Evolutionary conservation across 495 filamentous ascomycete species (phyloP), one percentile per base, ranked within the genome.

Genomic region (Trypethelium eluteriae): DNA sequence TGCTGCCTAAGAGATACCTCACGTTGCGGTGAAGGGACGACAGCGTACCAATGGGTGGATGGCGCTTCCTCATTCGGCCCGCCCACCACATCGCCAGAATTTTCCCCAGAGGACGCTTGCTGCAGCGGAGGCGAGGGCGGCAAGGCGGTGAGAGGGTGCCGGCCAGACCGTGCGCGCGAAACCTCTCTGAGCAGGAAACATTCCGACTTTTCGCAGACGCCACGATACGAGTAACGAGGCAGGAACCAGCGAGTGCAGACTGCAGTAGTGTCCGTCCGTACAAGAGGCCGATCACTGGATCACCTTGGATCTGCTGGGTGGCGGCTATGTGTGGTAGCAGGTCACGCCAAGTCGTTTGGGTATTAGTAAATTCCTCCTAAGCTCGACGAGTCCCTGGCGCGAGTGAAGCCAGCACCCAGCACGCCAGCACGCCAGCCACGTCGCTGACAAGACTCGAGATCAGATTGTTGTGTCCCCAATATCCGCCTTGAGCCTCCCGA

Each of bases 281-380:
- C 53, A 34, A 59, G 34, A 35, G 25, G 53, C 53, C 53, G 25
- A 34, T 34, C 53, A 35, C 53, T 11, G 53, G 25, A 59, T 34
- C 25, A 59, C 53, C 5, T 16, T 25, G 49, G n/a, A 53, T 53
- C 49, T 53, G 49, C 32, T 59, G 53, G 25, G 53, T 36, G 53
- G 53, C 53, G 53, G 53, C 53, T 59, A 59, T 36, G 53, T 59
- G 53, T 32, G 18, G n/a, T 34, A 32, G 25, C 53, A 59, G 53
- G 53, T 59, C 32, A 9, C 32, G 25, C 53, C 25, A 59, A 10
- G 5, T 10, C 53, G 25, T 25, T 25, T 25, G 25, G 25, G 25
- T 25, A 25, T 25, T 25, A 25, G 25, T 25, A 25, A 25, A 25
- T 25, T 25, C 25, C 25, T 25, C 25, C 25, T 25, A 25, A 25